Percentiles rank a stretch among this genome's conserved stretches.
phyloP scores from a whole-genome alignment of 78 protist species.

The Pigoraptor vietnamica region DNA sequence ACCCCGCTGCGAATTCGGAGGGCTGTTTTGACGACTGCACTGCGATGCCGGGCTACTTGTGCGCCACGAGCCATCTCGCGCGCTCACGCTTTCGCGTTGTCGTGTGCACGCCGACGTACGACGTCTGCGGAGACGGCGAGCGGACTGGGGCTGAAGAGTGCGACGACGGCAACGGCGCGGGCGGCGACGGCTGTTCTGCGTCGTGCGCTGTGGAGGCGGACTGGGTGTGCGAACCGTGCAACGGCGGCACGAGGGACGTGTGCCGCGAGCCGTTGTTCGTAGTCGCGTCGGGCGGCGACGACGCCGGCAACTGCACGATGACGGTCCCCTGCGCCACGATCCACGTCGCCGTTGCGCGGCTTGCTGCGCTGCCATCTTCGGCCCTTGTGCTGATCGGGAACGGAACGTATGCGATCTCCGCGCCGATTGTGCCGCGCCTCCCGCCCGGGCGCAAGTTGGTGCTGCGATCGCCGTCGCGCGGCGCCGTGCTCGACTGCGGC shows the following conservation, averaged over 20 bases:
- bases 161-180: background rate
- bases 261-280: background rate
- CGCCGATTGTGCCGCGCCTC: no score
- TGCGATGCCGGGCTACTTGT: background rate
- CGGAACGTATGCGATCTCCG: no score
- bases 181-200: background rate
- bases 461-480: background rate
- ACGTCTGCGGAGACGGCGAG: background rate
- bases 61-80: no score
- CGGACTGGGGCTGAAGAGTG: background rate
- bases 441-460: background rate
- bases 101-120: background rate
- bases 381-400: no score
- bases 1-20: background rate
- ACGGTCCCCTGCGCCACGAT: background rate
- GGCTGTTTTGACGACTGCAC: background rate
- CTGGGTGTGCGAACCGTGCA: background rate
- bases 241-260: background rate
- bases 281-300: background rate
- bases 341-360: background rate
- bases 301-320: background rate
- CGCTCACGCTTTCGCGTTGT: no score
- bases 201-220: background rate
- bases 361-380: no score
- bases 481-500: background rate